Percentiles rank a stretch among this genome's conserved stretches.
Conservation (phyloP, 2,329 filamentous ascomycete species). For the Dactylella cylindrospora region DNA sequence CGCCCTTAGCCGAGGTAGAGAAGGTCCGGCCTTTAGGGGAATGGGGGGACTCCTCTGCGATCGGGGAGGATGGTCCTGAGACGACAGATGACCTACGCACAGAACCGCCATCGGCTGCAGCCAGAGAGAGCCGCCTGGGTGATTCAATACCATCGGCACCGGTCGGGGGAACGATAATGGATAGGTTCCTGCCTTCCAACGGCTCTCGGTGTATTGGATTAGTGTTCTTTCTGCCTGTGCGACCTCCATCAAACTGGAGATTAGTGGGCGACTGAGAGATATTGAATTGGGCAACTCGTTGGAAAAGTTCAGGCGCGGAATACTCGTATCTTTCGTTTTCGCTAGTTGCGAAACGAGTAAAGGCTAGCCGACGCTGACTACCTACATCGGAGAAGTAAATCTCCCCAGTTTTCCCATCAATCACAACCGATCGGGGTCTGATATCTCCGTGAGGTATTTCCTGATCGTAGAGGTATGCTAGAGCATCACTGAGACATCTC, state of each 20-base stretch:
- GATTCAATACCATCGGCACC: constrained; percentile 25
- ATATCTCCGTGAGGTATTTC: constrained; percentile 69
- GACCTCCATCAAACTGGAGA: constrained; percentile 38
- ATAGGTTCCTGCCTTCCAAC: constrained; percentile 16
- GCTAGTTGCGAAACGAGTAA: constrained; percentile 15
- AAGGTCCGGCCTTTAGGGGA: constrained; percentile 49
- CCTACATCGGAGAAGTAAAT: constrained; percentile 68
- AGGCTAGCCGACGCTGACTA: constrained; percentile 45
- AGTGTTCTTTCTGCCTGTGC: constrained; percentile 14
- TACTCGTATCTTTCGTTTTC: constrained; percentile 63
- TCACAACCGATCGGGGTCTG: constrained; percentile 69
- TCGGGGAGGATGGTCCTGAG: constrained; percentile 8
- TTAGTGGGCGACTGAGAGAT: constrained; percentile 33
- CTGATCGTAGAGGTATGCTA: constrained; percentile 67
- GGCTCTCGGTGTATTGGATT: constrained; percentile 12
- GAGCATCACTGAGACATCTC: constrained; percentile 68
- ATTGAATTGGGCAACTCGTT: constrained; percentile 44
- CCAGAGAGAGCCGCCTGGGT: constrained; percentile 20
- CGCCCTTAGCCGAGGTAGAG: constrained; percentile 42
- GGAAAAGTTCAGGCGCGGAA: constrained; percentile 67
- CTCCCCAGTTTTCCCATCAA: constrained; percentile 63
- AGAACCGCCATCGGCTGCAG: not conserved
- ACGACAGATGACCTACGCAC: not conserved
- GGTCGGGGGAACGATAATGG: constrained; percentile 12
- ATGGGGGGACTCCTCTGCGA: constrained; percentile 45